phyloP scores from a whole-genome alignment of 805 yeast genomes.

The Pichia deserticola region DNA sequence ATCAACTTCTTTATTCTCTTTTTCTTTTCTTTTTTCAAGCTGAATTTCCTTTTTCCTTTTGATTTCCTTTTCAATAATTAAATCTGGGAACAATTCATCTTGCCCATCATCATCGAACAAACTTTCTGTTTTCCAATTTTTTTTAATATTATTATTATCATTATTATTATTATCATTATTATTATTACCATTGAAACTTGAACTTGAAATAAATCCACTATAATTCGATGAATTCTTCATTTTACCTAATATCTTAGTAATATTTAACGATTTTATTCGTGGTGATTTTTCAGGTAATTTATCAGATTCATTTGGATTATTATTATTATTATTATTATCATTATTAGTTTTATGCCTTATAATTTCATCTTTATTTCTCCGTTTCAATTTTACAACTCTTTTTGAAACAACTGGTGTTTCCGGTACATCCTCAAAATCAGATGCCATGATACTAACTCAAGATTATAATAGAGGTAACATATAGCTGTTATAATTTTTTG shows the following conservation, averaged over 20 bases:
- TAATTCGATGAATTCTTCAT: constrained; percentile 3
- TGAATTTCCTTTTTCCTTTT: neutral
- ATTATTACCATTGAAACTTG: constrained; percentile 2
- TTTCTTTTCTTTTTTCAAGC: neutral
- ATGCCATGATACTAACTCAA: neutral
- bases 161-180: neutral
- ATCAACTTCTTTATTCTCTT: neutral
- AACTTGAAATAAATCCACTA: constrained; percentile 6
- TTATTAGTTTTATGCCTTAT: neutral
- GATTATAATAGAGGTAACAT: no score
- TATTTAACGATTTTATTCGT: neutral
- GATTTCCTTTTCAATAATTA: neutral
- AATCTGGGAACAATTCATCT: neutral
- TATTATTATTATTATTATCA: neutral
- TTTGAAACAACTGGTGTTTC: neutral
- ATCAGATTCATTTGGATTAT: neutral
- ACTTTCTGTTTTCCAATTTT: constrained; percentile 1
- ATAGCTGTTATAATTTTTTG: no score
- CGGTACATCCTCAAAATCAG: neutral
- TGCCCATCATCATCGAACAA: constrained; percentile 7
- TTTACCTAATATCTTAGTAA: constrained; percentile 3
- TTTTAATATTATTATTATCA: no score
- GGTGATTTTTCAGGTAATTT: neutral
- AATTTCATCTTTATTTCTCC: neutral
- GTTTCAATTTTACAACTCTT: neutral